Evolutionary conservation across 768 basidiomycete species (phyloP).

Genomic region (Suillus brevipes): DNA sequence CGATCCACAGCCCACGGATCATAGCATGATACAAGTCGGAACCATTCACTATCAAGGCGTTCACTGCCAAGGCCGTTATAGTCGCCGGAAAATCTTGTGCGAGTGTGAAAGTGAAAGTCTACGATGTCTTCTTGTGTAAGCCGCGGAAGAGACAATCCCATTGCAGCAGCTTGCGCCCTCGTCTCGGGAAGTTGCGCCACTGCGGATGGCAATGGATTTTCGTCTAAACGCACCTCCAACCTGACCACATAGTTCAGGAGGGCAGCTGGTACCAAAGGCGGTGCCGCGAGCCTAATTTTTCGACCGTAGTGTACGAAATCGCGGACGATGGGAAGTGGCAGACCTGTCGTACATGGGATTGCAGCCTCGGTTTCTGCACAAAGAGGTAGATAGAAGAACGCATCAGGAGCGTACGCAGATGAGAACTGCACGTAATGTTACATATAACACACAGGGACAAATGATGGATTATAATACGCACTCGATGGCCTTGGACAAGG

Average conservation of each 20-base stretch:
- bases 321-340: conserved; percentile 31
- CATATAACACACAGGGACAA: conserved; percentile 1
- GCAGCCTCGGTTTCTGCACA: conserved; percentile 27
- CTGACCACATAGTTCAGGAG: conserved; percentile 38
- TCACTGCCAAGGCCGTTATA: conserved; percentile 26
- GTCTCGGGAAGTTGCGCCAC: conserved; percentile 34
- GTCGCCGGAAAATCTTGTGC: conserved; percentile 33
- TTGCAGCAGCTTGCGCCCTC: conserved; percentile 34
- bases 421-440: conserved; percentile 36
- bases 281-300: conserved; percentile 40
- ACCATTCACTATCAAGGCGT: conserved; percentile 49
- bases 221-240: conserved; percentile 38
- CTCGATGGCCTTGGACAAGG: conserved; percentile 43
- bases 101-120: conserved; percentile 39
- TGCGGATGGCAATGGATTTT: conserved; percentile 22
- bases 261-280: conserved; percentile 42
- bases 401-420: conserved; percentile 44
- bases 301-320: conserved; percentile 43
- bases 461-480: conserved; percentile 18
- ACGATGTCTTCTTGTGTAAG: conserved; percentile 39
- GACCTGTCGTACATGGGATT: conserved; percentile 17
- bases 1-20: conserved; percentile 36
- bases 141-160: conserved; percentile 32
- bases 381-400: conserved; percentile 44
- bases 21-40: conserved; percentile 44